Conservation (phyloP, 208 protist species). For the Trichomonas tenax region DNA sequence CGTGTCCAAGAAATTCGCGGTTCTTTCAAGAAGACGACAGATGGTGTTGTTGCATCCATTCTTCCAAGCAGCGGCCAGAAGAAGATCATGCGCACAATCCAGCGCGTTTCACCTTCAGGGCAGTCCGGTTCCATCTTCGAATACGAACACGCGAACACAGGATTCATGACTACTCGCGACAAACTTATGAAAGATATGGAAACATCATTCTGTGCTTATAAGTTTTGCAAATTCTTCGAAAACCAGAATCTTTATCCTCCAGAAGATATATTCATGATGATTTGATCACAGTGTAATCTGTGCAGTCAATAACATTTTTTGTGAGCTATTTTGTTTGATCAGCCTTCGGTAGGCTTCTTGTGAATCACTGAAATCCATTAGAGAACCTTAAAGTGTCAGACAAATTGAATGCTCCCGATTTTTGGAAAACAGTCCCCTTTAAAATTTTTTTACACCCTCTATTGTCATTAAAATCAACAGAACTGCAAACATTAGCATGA, state of each 20-base stretch:
- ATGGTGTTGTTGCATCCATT: background rate
- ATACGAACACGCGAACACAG: background rate
- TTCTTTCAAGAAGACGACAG: background rate
- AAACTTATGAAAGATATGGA: background rate
- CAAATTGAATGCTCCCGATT: too few species aligned
- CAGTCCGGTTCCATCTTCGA: background rate
- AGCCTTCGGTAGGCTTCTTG: too few species aligned
- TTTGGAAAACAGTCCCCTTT: too few species aligned
- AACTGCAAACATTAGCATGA: too few species aligned
- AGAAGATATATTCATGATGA: too few species aligned
- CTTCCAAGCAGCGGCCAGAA: background rate
- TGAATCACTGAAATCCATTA: too few species aligned
- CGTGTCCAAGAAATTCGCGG: background rate
- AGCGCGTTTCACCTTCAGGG: background rate
- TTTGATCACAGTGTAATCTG: too few species aligned
- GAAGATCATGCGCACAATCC: background rate
- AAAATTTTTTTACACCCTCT: too few species aligned
- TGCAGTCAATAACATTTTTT: too few species aligned
- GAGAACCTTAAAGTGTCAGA: too few species aligned
- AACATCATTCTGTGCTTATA: background rate
- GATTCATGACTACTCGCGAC: background rate
- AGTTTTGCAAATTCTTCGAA: background rate
- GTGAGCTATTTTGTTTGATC: too few species aligned
- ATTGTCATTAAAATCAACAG: too few species aligned
- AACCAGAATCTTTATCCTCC: background rate